Evolutionary conservation across 2,329 filamentous ascomycete species (phyloP), one percentile per base, ranked within the genome.

Genomic region (Neonectria magnoliae): DNA sequence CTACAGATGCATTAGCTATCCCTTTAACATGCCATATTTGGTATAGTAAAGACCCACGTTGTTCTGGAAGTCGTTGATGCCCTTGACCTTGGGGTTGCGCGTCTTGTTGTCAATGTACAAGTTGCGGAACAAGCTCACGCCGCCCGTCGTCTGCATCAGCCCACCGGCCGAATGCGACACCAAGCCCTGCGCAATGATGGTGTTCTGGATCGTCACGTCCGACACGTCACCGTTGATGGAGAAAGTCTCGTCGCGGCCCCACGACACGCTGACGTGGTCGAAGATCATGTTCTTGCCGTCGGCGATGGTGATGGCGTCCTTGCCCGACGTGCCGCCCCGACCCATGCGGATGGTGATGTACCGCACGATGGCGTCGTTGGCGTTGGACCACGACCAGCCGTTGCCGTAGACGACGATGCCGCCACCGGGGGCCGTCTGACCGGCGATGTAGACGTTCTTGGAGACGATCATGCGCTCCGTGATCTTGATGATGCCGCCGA

Each of bases 51-150:
- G 4, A 42, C 69, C 56, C 27, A 73, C 72, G 44, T 81, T 83
- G 63, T 83, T 83, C 62, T 79, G 79, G 59, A 86, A 87, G 68
- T 87, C 84, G 25, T 87, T 87, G 3, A 84, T 80, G 1, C 84
- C 85, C 71, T 88, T 88, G 53, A 86, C 84, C 64, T 87, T 87
- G 1, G 85, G 85, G 63, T 87, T 86, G 1, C 85, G 80, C 10
- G 84, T 88, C 72, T 88, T 86, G 67, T 85, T 87, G 65, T 87
- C 84, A 59, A 87, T 83, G 71, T 86, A 88, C 33, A 88, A 71
- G 68, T 87, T 87, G 4, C 85, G 78, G 73, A 87, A 86, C 5
- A 85, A 78, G 16, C 81, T 83, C 36, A 86, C 75, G 11, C 84
- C 83, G 9, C 81, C 81, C 25, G 83, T 76, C 1, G 83, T 84